Base-by-base conservation (phyloP, 148 eudicot species). In the Cornus kousa region DNA sequence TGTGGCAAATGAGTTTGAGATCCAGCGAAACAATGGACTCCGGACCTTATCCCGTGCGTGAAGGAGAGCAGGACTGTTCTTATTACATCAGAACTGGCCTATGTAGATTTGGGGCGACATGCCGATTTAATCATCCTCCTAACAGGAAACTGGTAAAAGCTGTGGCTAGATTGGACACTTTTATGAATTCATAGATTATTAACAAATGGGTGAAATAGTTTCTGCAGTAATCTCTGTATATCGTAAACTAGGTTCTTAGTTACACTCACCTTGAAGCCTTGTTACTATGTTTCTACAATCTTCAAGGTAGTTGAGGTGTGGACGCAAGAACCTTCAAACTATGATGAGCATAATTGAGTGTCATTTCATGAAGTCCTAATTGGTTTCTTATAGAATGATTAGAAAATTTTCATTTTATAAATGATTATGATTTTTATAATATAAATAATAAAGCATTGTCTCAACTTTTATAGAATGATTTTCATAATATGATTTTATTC, bases 31-130 rank as follows among this genome's bases (percentile, higher is more conserved):
- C 83, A 72, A 89, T 96, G 87, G 97, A 96, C 9, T 72, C 91
- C 62, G 97, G 90, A 71, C 87, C 87, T 31, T 96, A 90, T 72
- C 99, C 99, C 28, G 91, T 91, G 82, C 99, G 94, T 74, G 97
- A 95, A 79, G 97, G 97, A 76, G 98, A 93, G 84, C 92, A 92
- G 20, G 98, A 96, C 77, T 96, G 99, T 87, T 92, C 98, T 20
- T 96, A 90, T 84, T 96, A 93, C 85, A 90, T 92, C 81, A 87
- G 99, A 84, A 96, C 99, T 12, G 99, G 99, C 72, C 89, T 92
- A 40, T 96, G 99, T 86, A 88, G 98, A 88, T 96, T 92, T 82
- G 99, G 99, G 77, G 76, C 84, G 13, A 85, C 95, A 32, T 96
- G 99, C 79, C 92, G 98, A 68, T 93, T 93, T 80, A 96, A 96